phyloP scores from a whole-genome alignment of 2,329 filamentous ascomycete genomes.

The Colletotrichum sp. region DNA sequence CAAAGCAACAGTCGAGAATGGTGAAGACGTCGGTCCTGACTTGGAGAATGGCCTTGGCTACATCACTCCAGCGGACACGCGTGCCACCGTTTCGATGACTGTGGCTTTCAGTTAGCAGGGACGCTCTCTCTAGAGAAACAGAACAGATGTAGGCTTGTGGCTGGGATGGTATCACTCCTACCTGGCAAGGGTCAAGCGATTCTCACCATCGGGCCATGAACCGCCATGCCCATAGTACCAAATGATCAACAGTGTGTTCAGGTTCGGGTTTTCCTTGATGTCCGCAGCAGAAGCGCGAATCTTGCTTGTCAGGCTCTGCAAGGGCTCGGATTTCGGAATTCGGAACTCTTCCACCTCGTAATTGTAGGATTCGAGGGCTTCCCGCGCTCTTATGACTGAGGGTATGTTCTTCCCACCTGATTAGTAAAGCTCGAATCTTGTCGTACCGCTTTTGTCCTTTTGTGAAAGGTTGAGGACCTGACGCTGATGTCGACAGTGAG shows the following conservation, averaged over 20 bases:
- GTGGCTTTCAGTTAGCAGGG: background rate
- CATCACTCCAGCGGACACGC: background rate
- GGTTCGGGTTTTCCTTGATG: background rate
- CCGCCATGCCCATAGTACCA: background rate
- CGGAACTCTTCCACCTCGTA: background rate
- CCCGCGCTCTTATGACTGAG: background rate
- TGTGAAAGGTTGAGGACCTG: no score
- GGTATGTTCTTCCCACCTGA: no score
- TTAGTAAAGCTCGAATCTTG: no score
- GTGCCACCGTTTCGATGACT: background rate
- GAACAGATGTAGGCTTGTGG: background rate
- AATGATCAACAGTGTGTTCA: background rate
- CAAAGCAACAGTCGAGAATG: background rate
- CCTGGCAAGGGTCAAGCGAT: background rate
- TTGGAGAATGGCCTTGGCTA: background rate
- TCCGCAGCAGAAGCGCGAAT: background rate
- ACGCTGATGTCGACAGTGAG: no score
- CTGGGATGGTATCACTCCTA: background rate
- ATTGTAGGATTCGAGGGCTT: background rate
- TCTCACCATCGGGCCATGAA: background rate
- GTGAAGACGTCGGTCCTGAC: background rate
- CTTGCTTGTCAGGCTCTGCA: background rate
- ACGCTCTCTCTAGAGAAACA: background rate
- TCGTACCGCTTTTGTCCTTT: no score
- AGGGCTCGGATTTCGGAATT: background rate